Percentiles rank a stretch among this genome's conserved stretches.
Conservation (phyloP, 768 basidiomycete genomes). For the Exidia glandulosa region DNA sequence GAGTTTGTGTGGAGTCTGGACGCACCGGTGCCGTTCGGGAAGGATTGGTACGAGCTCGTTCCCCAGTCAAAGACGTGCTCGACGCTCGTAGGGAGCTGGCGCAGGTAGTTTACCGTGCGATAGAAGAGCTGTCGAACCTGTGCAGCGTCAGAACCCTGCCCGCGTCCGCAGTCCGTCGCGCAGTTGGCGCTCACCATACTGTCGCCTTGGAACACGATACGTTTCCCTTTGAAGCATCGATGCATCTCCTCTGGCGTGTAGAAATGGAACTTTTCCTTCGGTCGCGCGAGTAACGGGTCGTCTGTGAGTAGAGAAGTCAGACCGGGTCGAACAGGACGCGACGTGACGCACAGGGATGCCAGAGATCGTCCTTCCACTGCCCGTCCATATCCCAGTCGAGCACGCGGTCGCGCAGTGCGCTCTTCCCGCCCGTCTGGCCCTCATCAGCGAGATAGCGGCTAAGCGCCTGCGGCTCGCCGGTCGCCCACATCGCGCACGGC, state of each 20-base stretch:
- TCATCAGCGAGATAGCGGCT: not conserved
- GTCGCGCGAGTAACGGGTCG: not conserved
- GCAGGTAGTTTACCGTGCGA: not conserved
- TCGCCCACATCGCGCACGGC: not conserved
- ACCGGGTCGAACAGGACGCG: no score
- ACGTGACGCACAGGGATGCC: no score
- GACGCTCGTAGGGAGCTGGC: not conserved
- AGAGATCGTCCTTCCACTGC: not conserved
- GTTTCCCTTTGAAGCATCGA: not conserved
- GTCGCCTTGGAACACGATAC: not conserved
- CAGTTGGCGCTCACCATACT: no score
- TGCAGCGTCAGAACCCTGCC: no score
- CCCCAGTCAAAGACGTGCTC: not conserved
- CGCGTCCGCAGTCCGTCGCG: no score
- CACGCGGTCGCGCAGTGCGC: not conserved
- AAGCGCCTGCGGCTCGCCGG: not conserved
- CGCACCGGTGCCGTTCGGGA: not conserved
- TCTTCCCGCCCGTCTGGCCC: not conserved
- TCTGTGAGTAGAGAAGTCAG: no score
- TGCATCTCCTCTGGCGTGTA: not conserved
- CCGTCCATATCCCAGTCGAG: not conserved
- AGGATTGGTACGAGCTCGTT: not conserved
- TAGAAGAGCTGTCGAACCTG: not conserved
- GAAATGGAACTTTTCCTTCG: not conserved
- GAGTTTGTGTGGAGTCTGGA: no score